These are phyloP conservation scores for Candida manassasensis DNA, from an alignment of 805 yeast genomes.

Conservation along the genomic window DNA sequence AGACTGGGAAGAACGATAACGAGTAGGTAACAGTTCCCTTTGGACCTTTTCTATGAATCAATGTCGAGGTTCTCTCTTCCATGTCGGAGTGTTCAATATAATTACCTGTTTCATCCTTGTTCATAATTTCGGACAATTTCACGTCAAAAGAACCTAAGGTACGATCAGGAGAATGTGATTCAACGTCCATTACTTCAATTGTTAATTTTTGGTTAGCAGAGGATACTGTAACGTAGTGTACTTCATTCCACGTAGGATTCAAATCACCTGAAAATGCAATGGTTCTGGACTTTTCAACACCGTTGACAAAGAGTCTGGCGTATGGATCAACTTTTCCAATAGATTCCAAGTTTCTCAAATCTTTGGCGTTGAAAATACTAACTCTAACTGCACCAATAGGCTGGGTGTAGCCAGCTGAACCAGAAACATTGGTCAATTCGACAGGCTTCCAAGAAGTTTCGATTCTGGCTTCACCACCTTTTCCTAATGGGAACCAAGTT, in stretches of 20 bases:
- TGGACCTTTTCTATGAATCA: constrained; percentile 74
- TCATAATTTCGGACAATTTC: constrained; percentile 60
- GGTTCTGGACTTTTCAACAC: constrained; percentile 74
- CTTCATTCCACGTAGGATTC: constrained; percentile 82
- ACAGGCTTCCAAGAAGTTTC: constrained; percentile 85
- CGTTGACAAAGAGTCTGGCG: constrained; percentile 72
- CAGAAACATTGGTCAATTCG: constrained; percentile 57
- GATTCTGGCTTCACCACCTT: constrained; percentile 72
- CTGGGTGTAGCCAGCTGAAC: constrained; percentile 79
- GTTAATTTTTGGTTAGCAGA: constrained; percentile 79
- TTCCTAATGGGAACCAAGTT: constrained; percentile 68
- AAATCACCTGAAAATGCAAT: constrained; percentile 58
- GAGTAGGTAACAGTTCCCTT: constrained; percentile 75
- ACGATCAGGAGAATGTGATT: constrained; percentile 73
- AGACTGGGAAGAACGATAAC: constrained; percentile 76
- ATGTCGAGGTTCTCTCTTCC: constrained; percentile 53
- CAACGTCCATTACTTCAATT: constrained; percentile 90
- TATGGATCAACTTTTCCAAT: constrained; percentile 94
- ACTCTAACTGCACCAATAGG: constrained; percentile 92
- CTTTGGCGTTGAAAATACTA: constrained; percentile 62
- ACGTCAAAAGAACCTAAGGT: constrained; percentile 80
- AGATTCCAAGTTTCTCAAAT: constrained; percentile 77
- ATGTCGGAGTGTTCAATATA: constrained; percentile 55
- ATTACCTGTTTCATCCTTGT: constrained; percentile 59
- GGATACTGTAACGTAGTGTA: constrained; percentile 75